A percentile compares a stretch with the other conserved stretches of the same genome.
phyloP scores from a whole-genome alignment of 148 eudicot genomes.

The Bassia scoparia region DNA sequence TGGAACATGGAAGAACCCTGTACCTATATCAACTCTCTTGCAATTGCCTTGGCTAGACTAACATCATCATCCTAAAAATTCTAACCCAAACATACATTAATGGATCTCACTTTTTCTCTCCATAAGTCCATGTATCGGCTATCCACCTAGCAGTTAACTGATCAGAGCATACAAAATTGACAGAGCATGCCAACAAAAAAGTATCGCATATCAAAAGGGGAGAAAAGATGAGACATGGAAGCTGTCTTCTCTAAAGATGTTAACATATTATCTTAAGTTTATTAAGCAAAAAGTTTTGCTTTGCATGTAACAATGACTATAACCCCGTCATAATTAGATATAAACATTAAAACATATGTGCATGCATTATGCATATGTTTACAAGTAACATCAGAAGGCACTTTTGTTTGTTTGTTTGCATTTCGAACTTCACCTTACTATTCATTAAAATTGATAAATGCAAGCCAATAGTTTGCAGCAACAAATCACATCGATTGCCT shows the following conservation, averaged over 20 bases:
- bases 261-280: background rate
- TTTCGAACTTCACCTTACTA: too few relatives aligned
- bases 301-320: conserved; percentile 5
- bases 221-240: background rate
- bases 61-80: conserved; percentile 20
- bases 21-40: conserved; percentile 70
- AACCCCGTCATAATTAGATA: background rate
- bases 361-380: background rate
- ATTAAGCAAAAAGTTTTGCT: background rate
- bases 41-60: conserved; percentile 71
- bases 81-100: background rate
- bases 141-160: background rate
- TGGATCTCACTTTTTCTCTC: background rate
- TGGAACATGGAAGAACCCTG: conserved; percentile 55
- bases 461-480: background rate
- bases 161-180: too few relatives aligned
- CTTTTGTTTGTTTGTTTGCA: too few relatives aligned
- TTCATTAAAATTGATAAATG: too few relatives aligned
- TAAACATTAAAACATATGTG: background rate
- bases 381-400: background rate
- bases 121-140: background rate
- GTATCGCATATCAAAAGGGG: background rate
- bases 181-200: background rate
- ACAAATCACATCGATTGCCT: background rate
- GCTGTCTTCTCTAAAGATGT: background rate